Evolutionary conservation across 148 eudicot species (phyloP).

Genomic region (Amaranthus cruentus): DNA sequence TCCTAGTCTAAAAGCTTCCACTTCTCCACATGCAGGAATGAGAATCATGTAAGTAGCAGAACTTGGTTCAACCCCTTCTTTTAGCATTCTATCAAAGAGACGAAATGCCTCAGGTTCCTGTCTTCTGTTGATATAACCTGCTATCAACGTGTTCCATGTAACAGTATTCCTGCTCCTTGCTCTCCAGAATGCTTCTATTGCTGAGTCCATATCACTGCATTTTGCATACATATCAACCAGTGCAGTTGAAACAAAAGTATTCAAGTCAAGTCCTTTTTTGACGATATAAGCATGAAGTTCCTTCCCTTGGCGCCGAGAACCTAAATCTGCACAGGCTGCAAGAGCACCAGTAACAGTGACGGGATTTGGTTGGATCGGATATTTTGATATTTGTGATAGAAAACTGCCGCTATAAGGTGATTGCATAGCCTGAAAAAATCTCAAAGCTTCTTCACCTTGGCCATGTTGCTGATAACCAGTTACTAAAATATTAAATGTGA

Average conservation of each 20-base stretch:
- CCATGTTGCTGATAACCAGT: conserved; percentile 51
- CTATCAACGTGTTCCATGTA: conserved; percentile 47
- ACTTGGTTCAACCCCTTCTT: conserved; percentile 36
- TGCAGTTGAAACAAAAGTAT: conserved; percentile 46
- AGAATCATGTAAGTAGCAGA: conserved; percentile 43
- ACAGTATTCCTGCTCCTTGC: conserved; percentile 36
- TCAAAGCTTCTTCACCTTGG: conserved; percentile 38
- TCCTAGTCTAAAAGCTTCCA: conserved; percentile 34
- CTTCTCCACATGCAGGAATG: conserved; percentile 41
- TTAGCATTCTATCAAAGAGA: conserved; percentile 36
- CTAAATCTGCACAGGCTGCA: conserved; percentile 51
- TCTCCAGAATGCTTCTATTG: conserved; percentile 43
- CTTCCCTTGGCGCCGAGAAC: conserved; percentile 33
- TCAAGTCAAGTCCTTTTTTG: conserved; percentile 29
- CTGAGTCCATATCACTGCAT: conserved; percentile 37
- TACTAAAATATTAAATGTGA: conserved; percentile 42
- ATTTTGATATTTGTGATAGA: conserved; percentile 15
- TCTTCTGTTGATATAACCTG: conserved; percentile 32
- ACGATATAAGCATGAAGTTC: conserved; percentile 46
- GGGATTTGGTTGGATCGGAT: conserved; percentile 27
- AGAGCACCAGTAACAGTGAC: conserved; percentile 43
- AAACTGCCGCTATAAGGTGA: conserved; percentile 23
- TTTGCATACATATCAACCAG: conserved; percentile 57
- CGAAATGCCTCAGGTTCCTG: conserved; percentile 29
- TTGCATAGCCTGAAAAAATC: conserved; percentile 44